Evolutionary conservation across 2,329 filamentous ascomycete genomes (phyloP).

Genomic region (Phyllosticta citribraziliensis): DNA sequence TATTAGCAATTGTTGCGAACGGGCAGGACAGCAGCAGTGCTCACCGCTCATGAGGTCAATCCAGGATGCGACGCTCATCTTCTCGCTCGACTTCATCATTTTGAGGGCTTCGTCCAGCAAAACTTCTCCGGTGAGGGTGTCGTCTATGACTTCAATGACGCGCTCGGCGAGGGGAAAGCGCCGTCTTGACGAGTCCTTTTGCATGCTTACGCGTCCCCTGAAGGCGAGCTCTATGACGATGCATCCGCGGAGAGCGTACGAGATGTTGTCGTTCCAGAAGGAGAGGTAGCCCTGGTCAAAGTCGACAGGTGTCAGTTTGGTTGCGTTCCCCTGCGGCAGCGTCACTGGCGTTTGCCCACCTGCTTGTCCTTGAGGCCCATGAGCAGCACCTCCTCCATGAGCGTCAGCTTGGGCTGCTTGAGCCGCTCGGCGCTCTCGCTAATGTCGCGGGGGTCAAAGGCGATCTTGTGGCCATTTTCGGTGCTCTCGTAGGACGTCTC

Average conservation of each 20-base stretch:
- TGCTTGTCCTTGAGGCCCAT: slow-evolving; percentile 98
- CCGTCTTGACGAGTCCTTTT: slow-evolving; percentile 86
- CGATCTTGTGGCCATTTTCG: slow-evolving; percentile 98
- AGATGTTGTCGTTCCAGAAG: slow-evolving; percentile 99
- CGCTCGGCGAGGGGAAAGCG: slow-evolving; percentile 88
- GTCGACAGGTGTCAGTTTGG: slow-evolving; percentile 11
- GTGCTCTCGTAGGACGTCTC: slow-evolving; percentile 80
- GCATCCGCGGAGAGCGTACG: slow-evolving; percentile 91
- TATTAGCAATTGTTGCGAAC: neutral
- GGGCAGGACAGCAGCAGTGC: slow-evolving; percentile 18
- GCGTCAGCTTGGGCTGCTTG: slow-evolving; percentile 95
- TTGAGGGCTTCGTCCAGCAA: slow-evolving; percentile 95
- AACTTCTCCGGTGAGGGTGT: slow-evolving; percentile 92
- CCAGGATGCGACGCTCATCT: slow-evolving; percentile 99
- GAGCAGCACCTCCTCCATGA: slow-evolving; percentile 97
- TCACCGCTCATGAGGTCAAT: slow-evolving; percentile 98
- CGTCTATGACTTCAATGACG: slow-evolving; percentile 93
- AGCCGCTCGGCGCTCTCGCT: slow-evolving; percentile 91
- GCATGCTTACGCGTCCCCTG: slow-evolving; percentile 93
- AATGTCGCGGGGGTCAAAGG: slow-evolving; percentile 93
- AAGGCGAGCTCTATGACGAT: slow-evolving; percentile 98
- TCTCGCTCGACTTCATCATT: slow-evolving; percentile 99
- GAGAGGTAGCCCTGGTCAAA: slow-evolving; percentile 76
- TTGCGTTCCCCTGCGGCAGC: slow-evolving; percentile 4
- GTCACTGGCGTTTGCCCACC: slow-evolving; percentile 43